A percentile compares a stretch with the other conserved stretches of the same genome.
phyloP scores from a whole-genome alignment of 768 basidiomycete species.

The Nevesoporus exiguus region DNA sequence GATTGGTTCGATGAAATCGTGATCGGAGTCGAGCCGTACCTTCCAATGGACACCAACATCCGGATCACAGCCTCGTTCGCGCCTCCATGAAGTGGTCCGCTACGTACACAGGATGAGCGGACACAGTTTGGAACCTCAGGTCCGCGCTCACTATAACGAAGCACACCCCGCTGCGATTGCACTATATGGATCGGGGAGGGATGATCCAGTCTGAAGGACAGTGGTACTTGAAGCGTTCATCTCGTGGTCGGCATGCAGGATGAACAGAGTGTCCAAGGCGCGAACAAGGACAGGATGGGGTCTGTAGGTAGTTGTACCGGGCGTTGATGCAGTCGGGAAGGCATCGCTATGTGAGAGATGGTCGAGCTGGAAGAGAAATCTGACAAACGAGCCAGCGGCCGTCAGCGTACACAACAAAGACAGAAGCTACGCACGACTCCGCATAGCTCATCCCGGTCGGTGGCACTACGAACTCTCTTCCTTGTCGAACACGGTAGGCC shows the following conservation, averaged over 20 bases:
- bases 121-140: not conserved
- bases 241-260: slow-evolving; percentile 89
- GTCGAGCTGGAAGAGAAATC: slow-evolving; percentile 91
- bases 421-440: slow-evolving; percentile 53
- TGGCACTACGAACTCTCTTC: slow-evolving; percentile 81
- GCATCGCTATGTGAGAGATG: slow-evolving; percentile 47
- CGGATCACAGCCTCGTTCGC: slow-evolving; percentile 94
- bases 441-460: slow-evolving; percentile 82
- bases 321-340: slow-evolving; percentile 30
- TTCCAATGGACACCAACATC: slow-evolving; percentile 87
- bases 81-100: slow-evolving; percentile 51
- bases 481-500: slow-evolving; percentile 92
- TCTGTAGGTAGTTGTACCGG: slow-evolving; percentile 54
- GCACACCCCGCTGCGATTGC: slow-evolving; percentile 88
- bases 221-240: slow-evolving; percentile 85
- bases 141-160: slow-evolving; percentile 70
- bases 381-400: slow-evolving; percentile 22
- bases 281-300: slow-evolving; percentile 86
- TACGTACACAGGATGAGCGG: slow-evolving; percentile 2
- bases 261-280: slow-evolving; percentile 83
- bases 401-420: not conserved
- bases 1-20: not conserved
- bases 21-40: slow-evolving; percentile 39
- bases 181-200: slow-evolving; percentile 87
- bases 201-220: slow-evolving; percentile 83